Base-by-base conservation (phyloP, 495 filamentous ascomycete genomes). In the Podospora pseudopauciseta region DNA sequence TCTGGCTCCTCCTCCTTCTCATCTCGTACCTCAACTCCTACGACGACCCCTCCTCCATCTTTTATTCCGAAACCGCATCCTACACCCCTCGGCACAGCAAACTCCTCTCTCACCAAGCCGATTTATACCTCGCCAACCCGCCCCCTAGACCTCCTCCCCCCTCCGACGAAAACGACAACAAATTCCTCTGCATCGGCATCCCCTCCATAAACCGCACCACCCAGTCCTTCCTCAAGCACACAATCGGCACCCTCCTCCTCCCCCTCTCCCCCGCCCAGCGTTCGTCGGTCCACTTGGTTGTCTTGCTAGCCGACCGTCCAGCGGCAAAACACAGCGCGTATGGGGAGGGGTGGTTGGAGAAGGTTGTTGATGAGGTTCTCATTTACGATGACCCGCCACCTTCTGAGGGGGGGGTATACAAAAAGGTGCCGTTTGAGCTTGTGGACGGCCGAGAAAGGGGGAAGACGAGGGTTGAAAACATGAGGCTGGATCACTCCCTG, bases 191-290 rank as follows among this genome's bases (percentile, higher is more conserved):
- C 57, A 67, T 78, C 60, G 78, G 78, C 44, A 75, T 80, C 27
- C 73, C 75, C 27, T 76, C 72, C 20, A 69, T 78, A 1, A 66
- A 72, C 39, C 70, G 73, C 63, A 58, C 71, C 19, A 72, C 66
- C 11, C 68, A 76, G 34, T 71, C 72, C n/a, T 87, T 86, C 66
- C 74, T 89, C 49, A 72, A 77, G 9, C 74, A 75, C 7, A 81
- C 83, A 1, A 70, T 88, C 23, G 86, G 82, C 18, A 86, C 84
- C 5, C 70, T 88, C 27, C 77, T 84, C 34, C 82, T 83, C 26
- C 80, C 79, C 1, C 74, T 89, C 0, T 81, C 80, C 20, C 65
- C 74, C 3, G 39, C 7, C 7, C 9, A 49, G 15, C 7, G 39
- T 3, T 11, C 9, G 5, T 13, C 9, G 2, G 15, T 49, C 15